Evolutionary conservation across 1,139 yeast species (phyloP).

Genomic region (Taiozyma sp.): DNA sequence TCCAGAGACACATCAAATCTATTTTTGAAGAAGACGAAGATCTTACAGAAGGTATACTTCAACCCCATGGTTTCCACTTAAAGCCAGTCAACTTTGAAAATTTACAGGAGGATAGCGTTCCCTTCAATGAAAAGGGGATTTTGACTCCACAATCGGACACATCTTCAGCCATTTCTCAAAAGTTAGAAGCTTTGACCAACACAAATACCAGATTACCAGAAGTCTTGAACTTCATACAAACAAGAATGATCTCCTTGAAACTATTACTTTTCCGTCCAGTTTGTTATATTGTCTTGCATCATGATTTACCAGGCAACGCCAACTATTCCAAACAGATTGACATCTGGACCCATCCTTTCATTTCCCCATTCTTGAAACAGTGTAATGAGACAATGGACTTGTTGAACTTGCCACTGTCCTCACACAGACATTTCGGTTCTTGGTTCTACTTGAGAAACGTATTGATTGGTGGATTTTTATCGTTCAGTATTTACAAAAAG

Average conservation of each 20-base stretch:
- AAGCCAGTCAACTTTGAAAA: constrained; percentile 1
- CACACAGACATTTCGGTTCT: constrained; percentile 23
- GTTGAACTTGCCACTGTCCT: constrained; percentile 17
- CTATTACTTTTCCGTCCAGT: constrained; percentile 19
- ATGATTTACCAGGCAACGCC: constrained; percentile 7
- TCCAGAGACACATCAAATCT: constrained; percentile 12
- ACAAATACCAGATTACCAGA: constrained; percentile 14
- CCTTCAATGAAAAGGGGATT: not conserved
- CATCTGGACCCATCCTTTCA: constrained; percentile 14
- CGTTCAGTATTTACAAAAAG: constrained; percentile 11
- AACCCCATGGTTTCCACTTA: constrained; percentile 19
- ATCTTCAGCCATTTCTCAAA: constrained; percentile 1
- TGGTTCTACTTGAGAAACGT: constrained; percentile 21
- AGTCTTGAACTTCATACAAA: constrained; percentile 17
- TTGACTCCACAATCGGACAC: constrained; percentile 8
- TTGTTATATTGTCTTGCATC: constrained; percentile 10
- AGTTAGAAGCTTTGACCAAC: not conserved
- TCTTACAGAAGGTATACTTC: constrained; percentile 7
- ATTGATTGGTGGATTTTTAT: constrained; percentile 7
- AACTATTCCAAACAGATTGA: not conserved
- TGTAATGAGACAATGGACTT: constrained; percentile 15
- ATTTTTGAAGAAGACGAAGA: constrained; percentile 12
- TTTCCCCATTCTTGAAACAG: constrained; percentile 15
- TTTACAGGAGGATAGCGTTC: not conserved
- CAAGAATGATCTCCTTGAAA: constrained; percentile 18